phyloP scores from a whole-genome alignment of 2,329 filamentous ascomycete genomes.

The Monilinia aucupariae region DNA sequence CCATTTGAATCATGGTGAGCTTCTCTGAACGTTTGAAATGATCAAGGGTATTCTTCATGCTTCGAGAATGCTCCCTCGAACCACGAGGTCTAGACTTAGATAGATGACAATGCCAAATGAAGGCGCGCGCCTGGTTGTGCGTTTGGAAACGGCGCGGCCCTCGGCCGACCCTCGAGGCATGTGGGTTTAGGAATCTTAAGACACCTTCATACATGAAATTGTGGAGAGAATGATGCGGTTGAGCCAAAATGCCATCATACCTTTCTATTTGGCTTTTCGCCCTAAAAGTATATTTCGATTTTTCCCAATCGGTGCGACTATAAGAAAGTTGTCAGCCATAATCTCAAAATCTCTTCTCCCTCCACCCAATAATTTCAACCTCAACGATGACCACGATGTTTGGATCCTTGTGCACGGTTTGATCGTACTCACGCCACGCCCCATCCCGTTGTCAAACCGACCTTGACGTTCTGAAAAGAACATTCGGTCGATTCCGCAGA shows the following conservation, averaged over 20 bases:
- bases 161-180: constrained; percentile 12
- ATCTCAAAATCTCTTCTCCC: background rate
- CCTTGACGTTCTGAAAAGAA: constrained; percentile 14
- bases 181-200: background rate
- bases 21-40: background rate
- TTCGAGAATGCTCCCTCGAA: background rate
- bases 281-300: background rate
- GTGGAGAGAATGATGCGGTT: constrained; percentile 14
- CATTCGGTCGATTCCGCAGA: constrained; percentile 23
- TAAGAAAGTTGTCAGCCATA: background rate
- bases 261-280: background rate
- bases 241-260: background rate
- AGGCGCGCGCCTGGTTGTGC: constrained; percentile 4
- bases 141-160: constrained; percentile 13
- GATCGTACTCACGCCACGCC: constrained; percentile 11
- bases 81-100: background rate
- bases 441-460: constrained; percentile 14
- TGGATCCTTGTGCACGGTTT: constrained; percentile 13
- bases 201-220: background rate
- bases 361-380: background rate
- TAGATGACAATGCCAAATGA: background rate
- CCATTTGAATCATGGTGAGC: background rate
- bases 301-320: background rate
- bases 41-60: background rate
- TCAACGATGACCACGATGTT: background rate